phyloP scores from a whole-genome alignment of 805 yeast species.

The Candida ulmi region DNA sequence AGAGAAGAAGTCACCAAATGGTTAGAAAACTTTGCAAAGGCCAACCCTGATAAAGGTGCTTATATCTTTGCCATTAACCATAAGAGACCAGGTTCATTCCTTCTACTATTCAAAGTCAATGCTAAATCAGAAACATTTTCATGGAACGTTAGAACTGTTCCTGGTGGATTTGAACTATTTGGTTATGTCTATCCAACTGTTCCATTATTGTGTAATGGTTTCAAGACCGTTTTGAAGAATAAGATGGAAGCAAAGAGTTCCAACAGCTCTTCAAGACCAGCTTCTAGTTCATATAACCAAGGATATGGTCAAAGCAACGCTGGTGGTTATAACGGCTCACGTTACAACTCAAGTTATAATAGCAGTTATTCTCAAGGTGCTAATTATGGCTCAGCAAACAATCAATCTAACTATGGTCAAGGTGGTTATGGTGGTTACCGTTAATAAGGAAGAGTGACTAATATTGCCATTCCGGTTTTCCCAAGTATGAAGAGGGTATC shows the following conservation, averaged over 20 bases:
- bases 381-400: background rate
- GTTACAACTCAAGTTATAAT: too few relatives aligned
- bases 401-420: background rate
- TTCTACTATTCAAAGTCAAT: conserved; percentile 78
- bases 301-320: too few relatives aligned
- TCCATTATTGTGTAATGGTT: conserved; percentile 86
- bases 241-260: background rate
- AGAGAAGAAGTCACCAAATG: conserved; percentile 76
- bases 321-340: background rate
- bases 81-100: conserved; percentile 91
- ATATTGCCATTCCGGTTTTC: too few relatives aligned
- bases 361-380: background rate
- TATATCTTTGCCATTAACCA: conserved; percentile 90
- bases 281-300: background rate
- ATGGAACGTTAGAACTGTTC: conserved; percentile 89
- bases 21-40: conserved; percentile 84
- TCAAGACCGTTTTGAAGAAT: conserved; percentile 56
- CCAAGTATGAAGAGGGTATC: too few relatives aligned
- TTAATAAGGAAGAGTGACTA: too few relatives aligned
- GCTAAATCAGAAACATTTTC: conserved; percentile 62
- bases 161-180: conserved; percentile 77
- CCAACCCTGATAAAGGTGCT: conserved; percentile 84
- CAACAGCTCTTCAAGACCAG: background rate
- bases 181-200: conserved; percentile 86
- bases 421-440: too few relatives aligned